Conservation (phyloP, 192 early-diverging fungal genomes). For the Backusella parvicylindrica region DNA sequence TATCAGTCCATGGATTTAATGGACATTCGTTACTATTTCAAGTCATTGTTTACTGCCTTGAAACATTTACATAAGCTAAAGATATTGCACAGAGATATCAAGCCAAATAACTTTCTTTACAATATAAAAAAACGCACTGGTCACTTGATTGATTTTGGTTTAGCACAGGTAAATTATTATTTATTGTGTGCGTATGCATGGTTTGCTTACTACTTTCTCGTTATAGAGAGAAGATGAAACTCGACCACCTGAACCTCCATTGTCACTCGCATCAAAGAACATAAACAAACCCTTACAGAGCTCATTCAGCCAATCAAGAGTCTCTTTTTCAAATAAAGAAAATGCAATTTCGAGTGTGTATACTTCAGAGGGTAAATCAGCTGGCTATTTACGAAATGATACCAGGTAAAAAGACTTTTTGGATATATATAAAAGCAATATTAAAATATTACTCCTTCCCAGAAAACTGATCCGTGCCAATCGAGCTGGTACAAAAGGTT, state of each 20-base stretch:
- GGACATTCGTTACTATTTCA: constrained; percentile 77
- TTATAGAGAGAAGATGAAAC: constrained; percentile 25
- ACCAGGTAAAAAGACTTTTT: constrained; percentile 34
- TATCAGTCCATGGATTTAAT: constrained; percentile 55
- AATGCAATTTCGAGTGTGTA: neutral
- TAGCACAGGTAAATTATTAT: constrained; percentile 65
- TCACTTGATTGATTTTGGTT: constrained; percentile 89
- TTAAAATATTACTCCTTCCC: neutral
- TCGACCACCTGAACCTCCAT: neutral
- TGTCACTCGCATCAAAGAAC: neutral
- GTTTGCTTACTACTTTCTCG: neutral
- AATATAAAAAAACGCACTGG: constrained; percentile 64
- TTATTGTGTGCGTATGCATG: too few species aligned
- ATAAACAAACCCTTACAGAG: neutral
- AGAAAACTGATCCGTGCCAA: constrained; percentile 72
- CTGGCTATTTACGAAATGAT: constrained; percentile 54
- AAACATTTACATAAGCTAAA: constrained; percentile 62
- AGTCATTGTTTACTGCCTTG: constrained; percentile 67
- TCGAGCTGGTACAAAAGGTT: constrained; percentile 90
- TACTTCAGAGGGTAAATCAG: neutral
- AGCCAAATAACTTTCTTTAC: constrained; percentile 95
- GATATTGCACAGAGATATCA: constrained; percentile 91
- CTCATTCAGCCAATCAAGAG: neutral
- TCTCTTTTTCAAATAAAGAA: neutral
- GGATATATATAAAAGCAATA: neutral